Conservation (phyloP, 2,329 filamentous ascomycete genomes). For the Colletotrichum sp. region DNA sequence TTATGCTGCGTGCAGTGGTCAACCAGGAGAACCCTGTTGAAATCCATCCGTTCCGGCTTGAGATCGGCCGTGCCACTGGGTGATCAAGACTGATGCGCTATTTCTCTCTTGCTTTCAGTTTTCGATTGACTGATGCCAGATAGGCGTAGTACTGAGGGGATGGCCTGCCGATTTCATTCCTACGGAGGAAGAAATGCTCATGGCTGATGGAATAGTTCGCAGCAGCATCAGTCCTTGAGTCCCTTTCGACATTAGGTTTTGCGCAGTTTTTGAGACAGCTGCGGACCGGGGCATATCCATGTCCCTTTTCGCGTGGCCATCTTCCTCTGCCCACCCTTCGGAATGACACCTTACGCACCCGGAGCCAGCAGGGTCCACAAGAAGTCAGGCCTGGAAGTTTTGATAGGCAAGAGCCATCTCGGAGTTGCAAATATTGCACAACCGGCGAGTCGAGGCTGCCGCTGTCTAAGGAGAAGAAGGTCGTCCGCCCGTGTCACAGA, state of each 20-base stretch:
- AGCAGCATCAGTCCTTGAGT: background rate
- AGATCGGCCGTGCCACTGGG: background rate
- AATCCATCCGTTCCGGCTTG: background rate
- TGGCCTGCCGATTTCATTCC: background rate
- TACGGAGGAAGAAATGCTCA: background rate
- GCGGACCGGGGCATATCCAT: slow-evolving; percentile 2
- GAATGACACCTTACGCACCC: background rate
- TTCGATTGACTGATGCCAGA: background rate
- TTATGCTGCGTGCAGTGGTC: background rate
- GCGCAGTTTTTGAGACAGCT: background rate
- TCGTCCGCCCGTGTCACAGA: slow-evolving; percentile 7
- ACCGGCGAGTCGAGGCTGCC: background rate
- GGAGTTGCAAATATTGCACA: background rate
- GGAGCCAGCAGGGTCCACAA: background rate
- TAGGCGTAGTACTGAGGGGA: background rate
- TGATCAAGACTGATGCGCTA: background rate
- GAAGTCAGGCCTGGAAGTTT: background rate
- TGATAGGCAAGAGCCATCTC: slow-evolving; percentile 1
- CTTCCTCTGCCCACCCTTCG: background rate
- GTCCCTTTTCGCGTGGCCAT: slow-evolving; percentile 11
- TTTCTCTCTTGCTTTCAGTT: background rate
- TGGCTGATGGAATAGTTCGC: background rate
- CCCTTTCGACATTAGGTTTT: background rate
- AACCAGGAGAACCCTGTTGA: background rate
- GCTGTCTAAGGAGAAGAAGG: background rate